Conservation (phyloP, 108 stramenopile genomes). For the Cylindrotheca fusiformis region DNA sequence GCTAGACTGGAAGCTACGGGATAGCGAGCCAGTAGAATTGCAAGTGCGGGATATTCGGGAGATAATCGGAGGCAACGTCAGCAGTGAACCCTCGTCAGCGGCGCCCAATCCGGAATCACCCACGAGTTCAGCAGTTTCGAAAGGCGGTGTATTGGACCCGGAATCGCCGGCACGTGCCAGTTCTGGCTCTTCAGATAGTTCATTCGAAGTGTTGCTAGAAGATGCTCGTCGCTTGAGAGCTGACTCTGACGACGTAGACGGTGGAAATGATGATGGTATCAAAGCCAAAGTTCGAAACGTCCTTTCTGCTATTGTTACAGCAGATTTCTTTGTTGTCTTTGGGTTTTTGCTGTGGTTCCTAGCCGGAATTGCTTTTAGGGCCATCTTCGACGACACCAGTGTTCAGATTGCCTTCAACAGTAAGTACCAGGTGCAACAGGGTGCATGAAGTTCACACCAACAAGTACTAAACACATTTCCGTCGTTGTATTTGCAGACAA, state of each 20-base stretch:
- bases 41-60: slow-evolving; percentile 60
- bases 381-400: slow-evolving; percentile 76
- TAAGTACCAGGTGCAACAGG: slow-evolving; percentile 48
- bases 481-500: slow-evolving; percentile 14
- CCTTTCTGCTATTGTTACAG: slow-evolving; percentile 84
- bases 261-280: slow-evolving; percentile 1
- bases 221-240: slow-evolving; percentile 65
- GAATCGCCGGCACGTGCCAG: too few species aligned
- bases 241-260: not conserved
- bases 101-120: slow-evolving; percentile 18
- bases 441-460: slow-evolving; percentile 90
- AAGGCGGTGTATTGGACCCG: too few species aligned
- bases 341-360: slow-evolving; percentile 87
- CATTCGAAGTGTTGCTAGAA: slow-evolving; percentile 63
- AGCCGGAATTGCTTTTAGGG: slow-evolving; percentile 77
- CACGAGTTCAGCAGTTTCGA: too few species aligned
- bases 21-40: slow-evolving; percentile 46
- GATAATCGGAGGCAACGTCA: slow-evolving; percentile 42
- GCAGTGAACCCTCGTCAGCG: not conserved
- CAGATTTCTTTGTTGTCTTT: slow-evolving; percentile 90
- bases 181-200: slow-evolving; percentile 47
- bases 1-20: slow-evolving; percentile 23
- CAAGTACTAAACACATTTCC: slow-evolving; percentile 16
- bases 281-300: slow-evolving; percentile 37
- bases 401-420: slow-evolving; percentile 91